Percentiles rank a stretch among this genome's conserved stretches.
These are phyloP conservation scores for Prinsepia uniflora DNA, from an alignment of 306 rosid genomes.

Conservation along the genomic window DNA sequence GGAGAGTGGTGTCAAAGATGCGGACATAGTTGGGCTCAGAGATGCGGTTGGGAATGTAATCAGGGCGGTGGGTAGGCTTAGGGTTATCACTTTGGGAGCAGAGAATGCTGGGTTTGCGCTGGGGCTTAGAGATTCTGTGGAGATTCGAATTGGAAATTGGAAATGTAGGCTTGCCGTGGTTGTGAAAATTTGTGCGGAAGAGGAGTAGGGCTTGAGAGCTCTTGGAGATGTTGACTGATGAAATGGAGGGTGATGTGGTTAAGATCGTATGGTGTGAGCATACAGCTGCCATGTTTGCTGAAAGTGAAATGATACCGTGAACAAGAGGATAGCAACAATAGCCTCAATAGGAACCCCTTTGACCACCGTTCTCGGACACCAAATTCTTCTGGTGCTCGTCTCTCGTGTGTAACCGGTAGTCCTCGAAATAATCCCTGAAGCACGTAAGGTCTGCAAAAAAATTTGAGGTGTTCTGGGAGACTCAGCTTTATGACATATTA, in stretches of 20 bases:
- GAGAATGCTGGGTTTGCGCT: neutral
- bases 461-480: too few species aligned
- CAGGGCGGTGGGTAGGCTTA: conserved; percentile 49
- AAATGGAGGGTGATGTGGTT: neutral
- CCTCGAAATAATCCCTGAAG: conserved; percentile 58
- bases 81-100: conserved; percentile 10
- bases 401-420: conserved; percentile 65
- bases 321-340: conserved; percentile 69
- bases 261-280: neutral
- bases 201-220: neutral
- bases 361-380: conserved; percentile 75
- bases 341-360: conserved; percentile 92
- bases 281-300: conserved; percentile 13
- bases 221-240: conserved; percentile 1
- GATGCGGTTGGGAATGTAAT: conserved; percentile 75
- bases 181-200: conserved; percentile 26
- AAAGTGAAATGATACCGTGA: conserved; percentile 44
- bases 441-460: conserved; percentile 28
- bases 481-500: too few species aligned
- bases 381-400: conserved; percentile 91
- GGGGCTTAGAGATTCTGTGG: neutral
- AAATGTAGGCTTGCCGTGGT: conserved; percentile 5
- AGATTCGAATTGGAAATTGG: conserved; percentile 1
- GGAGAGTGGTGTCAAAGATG: conserved; percentile 90
- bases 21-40: conserved; percentile 79